Conservation (phyloP, 2,329 filamentous ascomycete genomes). For the Spiromastix sp. region DNA sequence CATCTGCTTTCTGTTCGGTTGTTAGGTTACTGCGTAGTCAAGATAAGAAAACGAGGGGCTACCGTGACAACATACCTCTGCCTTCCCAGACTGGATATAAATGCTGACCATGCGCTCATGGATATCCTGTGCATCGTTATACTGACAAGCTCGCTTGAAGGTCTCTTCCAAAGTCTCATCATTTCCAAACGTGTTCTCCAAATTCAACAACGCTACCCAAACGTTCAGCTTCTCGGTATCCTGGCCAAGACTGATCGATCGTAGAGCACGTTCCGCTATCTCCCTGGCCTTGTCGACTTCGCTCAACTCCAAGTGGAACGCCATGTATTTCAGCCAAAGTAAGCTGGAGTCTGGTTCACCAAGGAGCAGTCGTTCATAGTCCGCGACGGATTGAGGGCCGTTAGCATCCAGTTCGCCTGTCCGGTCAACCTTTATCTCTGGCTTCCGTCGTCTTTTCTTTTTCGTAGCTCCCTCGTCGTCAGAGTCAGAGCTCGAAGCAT, state of each 20-base stretch:
- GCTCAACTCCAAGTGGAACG: slow-evolving; percentile 89
- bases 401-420: slow-evolving; percentile 86
- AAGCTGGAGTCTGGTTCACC: slow-evolving; percentile 87
- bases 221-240: slow-evolving; percentile 89
- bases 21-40: slow-evolving; percentile 7
- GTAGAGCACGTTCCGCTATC: slow-evolving; percentile 80
- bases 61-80: slow-evolving; percentile 50
- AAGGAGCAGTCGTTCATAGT: slow-evolving; percentile 87
- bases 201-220: slow-evolving; percentile 88
- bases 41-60: neutral
- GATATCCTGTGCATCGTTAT: slow-evolving; percentile 84
- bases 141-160: slow-evolving; percentile 86
- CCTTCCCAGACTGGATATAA: slow-evolving; percentile 84
- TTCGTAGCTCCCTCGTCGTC: slow-evolving; percentile 37
- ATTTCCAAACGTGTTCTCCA: slow-evolving; percentile 82
- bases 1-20: slow-evolving; percentile 65
- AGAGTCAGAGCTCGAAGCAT: slow-evolving; percentile 38
- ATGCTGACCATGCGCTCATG: slow-evolving; percentile 85
- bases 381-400: slow-evolving; percentile 78
- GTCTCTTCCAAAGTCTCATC: slow-evolving; percentile 73
- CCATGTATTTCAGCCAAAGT: slow-evolving; percentile 96
- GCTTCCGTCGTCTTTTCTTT: slow-evolving; percentile 65
- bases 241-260: slow-evolving; percentile 82
- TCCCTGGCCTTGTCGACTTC: slow-evolving; percentile 82
- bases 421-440: slow-evolving; percentile 71